phyloP scores from a whole-genome alignment of 2,329 filamentous ascomycete genomes.

The Exophiala phaeomuriformis region DNA sequence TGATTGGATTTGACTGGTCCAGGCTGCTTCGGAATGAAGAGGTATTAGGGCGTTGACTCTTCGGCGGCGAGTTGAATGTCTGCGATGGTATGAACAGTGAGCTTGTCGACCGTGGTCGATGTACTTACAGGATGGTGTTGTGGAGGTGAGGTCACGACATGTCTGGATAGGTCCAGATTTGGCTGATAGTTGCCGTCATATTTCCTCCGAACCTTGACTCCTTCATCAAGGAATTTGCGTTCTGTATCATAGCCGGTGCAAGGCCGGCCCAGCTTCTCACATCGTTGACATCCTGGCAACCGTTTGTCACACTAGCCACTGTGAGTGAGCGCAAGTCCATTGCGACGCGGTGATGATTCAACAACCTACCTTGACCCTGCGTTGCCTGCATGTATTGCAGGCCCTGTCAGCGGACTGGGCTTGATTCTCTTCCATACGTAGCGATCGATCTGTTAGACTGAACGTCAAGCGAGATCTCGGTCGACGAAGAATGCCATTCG shows the following conservation, averaged over 20 bases:
- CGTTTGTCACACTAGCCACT: slow-evolving; percentile 36
- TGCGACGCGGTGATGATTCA: neutral
- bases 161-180: slow-evolving; percentile 6
- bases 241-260: slow-evolving; percentile 40
- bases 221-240: slow-evolving; percentile 40
- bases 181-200: slow-evolving; percentile 19
- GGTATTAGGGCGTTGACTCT: neutral
- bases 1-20: neutral
- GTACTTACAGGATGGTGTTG: neutral
- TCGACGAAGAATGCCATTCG: neutral
- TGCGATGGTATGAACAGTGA: neutral
- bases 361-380: slow-evolving; percentile 19
- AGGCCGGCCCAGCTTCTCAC: slow-evolving; percentile 33
- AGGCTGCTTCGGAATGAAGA: neutral
- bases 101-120: neutral
- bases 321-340: slow-evolving; percentile 1
- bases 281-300: slow-evolving; percentile 35
- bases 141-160: slow-evolving; percentile 1
- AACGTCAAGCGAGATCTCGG: neutral
- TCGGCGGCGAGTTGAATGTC: neutral
- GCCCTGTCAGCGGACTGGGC: slow-evolving; percentile 15
- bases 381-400: slow-evolving; percentile 22
- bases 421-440: neutral
- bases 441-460: neutral
- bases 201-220: slow-evolving; percentile 34